Evolutionary conservation across 1,284 basidiomycete genomes (phyloP).

Genomic region (Heliocybe sulcata): DNA sequence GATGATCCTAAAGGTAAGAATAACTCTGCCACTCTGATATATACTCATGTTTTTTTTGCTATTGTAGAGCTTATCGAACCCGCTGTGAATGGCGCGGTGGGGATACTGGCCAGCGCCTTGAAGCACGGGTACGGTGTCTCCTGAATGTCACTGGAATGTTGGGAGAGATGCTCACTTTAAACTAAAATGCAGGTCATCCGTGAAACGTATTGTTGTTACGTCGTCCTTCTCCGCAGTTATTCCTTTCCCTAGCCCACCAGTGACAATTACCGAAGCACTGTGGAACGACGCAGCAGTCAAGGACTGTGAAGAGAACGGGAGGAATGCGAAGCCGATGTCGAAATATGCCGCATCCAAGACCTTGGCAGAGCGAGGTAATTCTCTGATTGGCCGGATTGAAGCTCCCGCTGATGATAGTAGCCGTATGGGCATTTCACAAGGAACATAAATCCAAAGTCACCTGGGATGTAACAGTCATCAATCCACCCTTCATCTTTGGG

Average conservation of each 20-base stretch:
- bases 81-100: too few relatives aligned
- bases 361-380: too few relatives aligned
- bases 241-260: too few relatives aligned
- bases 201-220: too few relatives aligned
- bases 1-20: slow-evolving; percentile 30
- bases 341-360: slow-evolving; percentile 15
- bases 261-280: slow-evolving; percentile 8
- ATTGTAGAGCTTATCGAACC: too few relatives aligned
- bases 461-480: slow-evolving; percentile 15
- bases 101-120: too few relatives aligned
- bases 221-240: too few relatives aligned
- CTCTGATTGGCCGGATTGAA: too few relatives aligned
- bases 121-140: neutral
- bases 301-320: slow-evolving; percentile 10
- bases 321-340: neutral
- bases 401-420: too few relatives aligned
- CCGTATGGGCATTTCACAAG: slow-evolving; percentile 14
- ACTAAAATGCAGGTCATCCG: too few relatives aligned
- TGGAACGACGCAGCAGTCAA: slow-evolving; percentile 14
- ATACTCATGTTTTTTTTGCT: neutral
- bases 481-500: slow-evolving; percentile 5
- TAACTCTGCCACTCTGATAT: neutral
- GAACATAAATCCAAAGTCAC: slow-evolving; percentile 12
- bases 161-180: too few relatives aligned
- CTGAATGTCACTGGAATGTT: too few relatives aligned